Evolutionary conservation across 345 rosid species (phyloP).

Genomic region (Anacardium occidentale): DNA sequence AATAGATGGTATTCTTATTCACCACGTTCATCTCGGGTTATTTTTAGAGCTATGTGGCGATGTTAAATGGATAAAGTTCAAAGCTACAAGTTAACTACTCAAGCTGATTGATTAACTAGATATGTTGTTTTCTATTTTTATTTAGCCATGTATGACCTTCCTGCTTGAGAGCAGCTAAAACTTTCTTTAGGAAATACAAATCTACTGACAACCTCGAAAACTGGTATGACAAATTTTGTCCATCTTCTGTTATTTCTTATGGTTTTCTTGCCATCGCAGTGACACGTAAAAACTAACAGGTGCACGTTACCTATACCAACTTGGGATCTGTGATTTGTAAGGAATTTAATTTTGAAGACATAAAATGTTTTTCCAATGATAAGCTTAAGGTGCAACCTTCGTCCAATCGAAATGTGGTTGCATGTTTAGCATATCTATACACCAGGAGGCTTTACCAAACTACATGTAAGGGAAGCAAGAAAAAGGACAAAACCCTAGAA

Average conservation of each 20-base stretch:
- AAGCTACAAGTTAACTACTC: too few relatives aligned
- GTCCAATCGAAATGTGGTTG: too few relatives aligned
- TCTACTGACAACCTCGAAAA: neutral
- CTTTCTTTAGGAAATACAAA: neutral
- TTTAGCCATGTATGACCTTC: neutral
- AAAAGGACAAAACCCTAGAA: neutral
- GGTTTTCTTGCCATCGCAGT: neutral
- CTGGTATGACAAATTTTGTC: neutral
- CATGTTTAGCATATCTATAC: neutral
- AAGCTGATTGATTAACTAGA: neutral
- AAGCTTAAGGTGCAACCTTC: too few relatives aligned
- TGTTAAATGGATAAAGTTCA: too few relatives aligned
- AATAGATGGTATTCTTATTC: neutral
- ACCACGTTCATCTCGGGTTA: neutral
- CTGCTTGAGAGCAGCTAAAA: neutral
- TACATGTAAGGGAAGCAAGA: neutral
- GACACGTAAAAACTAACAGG: neutral
- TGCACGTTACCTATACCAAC: neutral
- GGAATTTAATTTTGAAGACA: neutral
- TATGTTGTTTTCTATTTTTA: neutral
- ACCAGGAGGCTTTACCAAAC: too few relatives aligned
- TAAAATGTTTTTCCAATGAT: neutral
- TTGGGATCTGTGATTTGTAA: neutral
- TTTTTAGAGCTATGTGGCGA: neutral
- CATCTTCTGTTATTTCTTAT: neutral